Evolutionary conservation across 106 monocot genomes (phyloP).

Genomic region (Dioscorea zingiberensis): DNA sequence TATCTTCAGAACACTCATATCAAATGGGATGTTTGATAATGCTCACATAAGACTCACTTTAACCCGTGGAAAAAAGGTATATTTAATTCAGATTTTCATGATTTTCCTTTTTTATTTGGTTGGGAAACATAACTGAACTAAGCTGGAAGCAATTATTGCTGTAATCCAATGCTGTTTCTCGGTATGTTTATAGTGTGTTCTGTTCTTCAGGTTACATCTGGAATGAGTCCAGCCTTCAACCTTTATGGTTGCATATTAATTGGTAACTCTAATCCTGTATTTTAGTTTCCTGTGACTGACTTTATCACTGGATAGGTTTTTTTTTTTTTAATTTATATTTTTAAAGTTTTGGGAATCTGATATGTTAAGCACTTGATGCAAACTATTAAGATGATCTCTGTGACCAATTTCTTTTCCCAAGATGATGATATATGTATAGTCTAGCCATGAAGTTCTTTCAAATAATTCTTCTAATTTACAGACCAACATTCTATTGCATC

Average conservation of each 20-base stretch:
- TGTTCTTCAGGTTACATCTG: constrained; percentile 82
- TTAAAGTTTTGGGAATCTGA: background rate
- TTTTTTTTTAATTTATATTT: too few species aligned
- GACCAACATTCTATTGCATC: too few species aligned
- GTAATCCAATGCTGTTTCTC: background rate
- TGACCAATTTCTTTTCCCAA: background rate
- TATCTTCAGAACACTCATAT: constrained; percentile 80
- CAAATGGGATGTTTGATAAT: constrained; percentile 95
- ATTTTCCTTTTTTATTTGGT: background rate
- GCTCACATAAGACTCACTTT: constrained; percentile 92
- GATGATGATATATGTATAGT: too few species aligned
- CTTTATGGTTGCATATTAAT: constrained; percentile 97
- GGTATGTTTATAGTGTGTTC: background rate
- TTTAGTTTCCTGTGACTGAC: background rate
- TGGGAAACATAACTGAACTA: background rate
- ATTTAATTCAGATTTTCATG: background rate
- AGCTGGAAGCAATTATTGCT: background rate
- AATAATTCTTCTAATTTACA: too few species aligned
- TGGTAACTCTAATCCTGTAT: constrained; percentile 35
- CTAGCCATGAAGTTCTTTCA: too few species aligned
- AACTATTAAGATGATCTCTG: background rate
- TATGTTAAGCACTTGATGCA: background rate
- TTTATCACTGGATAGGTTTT: background rate
- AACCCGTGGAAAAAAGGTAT: constrained; percentile 91
- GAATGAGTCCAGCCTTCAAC: constrained; percentile 96